phyloP scores from a whole-genome alignment of 208 protist species.

The Naegleria fowleri region DNA sequence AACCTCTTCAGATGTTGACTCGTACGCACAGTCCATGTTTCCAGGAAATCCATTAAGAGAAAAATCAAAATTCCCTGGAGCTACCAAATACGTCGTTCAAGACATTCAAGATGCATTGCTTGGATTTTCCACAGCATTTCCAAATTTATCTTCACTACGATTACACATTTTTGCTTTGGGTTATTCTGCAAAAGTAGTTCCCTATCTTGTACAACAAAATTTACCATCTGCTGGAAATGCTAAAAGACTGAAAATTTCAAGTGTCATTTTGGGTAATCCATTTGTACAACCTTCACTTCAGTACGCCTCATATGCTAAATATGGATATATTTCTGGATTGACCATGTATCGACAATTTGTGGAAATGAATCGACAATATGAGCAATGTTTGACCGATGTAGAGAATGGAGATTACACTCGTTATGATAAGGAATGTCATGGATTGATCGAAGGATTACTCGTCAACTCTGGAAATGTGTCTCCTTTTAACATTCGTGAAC shows the following conservation, averaged over 20 bases:
- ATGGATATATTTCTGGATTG: neutral
- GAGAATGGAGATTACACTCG: neutral
- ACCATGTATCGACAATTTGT: neutral
- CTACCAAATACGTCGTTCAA: neutral
- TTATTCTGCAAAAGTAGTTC: neutral
- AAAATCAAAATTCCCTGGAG: neutral
- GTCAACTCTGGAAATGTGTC: neutral
- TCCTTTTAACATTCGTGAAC: neutral
- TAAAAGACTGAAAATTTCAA: neutral
- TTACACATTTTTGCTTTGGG: neutral
- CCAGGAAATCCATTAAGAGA: neutral
- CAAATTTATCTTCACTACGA: neutral
- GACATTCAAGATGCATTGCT: neutral
- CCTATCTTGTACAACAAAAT: neutral
- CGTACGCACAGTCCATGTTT: neutral
- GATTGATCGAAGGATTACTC: neutral
- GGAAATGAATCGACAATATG: neutral
- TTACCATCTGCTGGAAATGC: neutral
- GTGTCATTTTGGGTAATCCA: neutral
- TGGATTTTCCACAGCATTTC: neutral
- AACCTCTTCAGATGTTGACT: neutral
- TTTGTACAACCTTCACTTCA: neutral
- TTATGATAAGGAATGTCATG: neutral
- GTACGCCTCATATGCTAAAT: neutral
- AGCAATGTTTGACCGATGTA: neutral